Evolutionary conservation across 1,139 yeast genomes (phyloP).

Genomic region (Saccharomyces uvarum): DNA sequence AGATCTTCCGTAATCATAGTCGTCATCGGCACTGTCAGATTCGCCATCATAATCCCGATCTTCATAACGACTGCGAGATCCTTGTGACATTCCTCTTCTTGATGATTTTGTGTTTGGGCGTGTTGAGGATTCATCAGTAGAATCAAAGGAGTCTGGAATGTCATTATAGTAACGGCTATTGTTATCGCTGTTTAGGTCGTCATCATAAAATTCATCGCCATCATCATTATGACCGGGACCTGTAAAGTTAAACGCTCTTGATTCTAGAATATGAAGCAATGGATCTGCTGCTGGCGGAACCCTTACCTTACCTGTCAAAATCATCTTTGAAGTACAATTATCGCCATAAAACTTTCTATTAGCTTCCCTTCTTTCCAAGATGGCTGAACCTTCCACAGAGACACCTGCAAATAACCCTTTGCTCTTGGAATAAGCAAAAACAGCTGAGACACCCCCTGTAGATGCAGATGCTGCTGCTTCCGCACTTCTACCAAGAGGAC

Average conservation of each 20-base stretch:
- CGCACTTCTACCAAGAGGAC: constrained; percentile 93
- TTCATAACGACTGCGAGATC: constrained; percentile 2
- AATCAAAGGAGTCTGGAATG: constrained; percentile 29
- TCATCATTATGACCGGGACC: constrained; percentile 51
- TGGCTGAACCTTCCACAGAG: constrained; percentile 90
- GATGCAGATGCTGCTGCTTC: constrained; percentile 97
- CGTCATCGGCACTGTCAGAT: constrained; percentile 7
- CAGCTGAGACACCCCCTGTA: constrained; percentile 75
- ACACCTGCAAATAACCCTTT: constrained; percentile 97
- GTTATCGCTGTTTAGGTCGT: constrained; percentile 44
- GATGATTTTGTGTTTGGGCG: background rate
- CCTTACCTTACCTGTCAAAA: constrained; percentile 75
- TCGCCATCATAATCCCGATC: constrained; percentile 33
- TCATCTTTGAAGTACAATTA: constrained; percentile 73
- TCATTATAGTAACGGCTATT: constrained; percentile 27
- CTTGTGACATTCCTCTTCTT: background rate
- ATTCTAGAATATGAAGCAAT: constrained; percentile 73
- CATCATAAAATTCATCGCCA: constrained; percentile 40
- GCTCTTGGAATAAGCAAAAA: constrained; percentile 88
- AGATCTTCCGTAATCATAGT: constrained; percentile 5
- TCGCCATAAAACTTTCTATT: constrained; percentile 88
- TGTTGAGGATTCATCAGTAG: constrained; percentile 13
- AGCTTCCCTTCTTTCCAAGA: constrained; percentile 91
- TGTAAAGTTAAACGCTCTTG: constrained; percentile 68
- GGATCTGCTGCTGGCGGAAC: constrained; percentile 87